phyloP scores from a whole-genome alignment of 1,139 yeast genomes.

The Yamadazyma membranifaciens region DNA sequence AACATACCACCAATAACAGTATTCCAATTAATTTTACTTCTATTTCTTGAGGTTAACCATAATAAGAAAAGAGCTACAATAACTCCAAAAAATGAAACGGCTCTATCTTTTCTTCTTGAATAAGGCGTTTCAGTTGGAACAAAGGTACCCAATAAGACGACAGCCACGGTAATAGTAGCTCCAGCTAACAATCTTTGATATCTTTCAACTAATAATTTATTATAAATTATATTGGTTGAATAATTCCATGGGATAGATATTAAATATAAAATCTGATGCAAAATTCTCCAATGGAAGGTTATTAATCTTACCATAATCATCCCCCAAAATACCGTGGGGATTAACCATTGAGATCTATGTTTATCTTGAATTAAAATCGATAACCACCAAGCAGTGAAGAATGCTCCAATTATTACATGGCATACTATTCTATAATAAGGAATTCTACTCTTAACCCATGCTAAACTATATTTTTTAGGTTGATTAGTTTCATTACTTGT shows the following conservation, averaged over 20 bases:
- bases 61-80: slow-evolving; percentile 48
- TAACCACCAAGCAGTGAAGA: slow-evolving; percentile 70
- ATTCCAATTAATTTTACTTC: slow-evolving; percentile 53
- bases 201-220: slow-evolving; percentile 31
- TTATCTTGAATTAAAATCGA: slow-evolving; percentile 54
- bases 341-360: slow-evolving; percentile 58
- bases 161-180: slow-evolving; percentile 45
- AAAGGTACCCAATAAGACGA: slow-evolving; percentile 54
- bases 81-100: slow-evolving; percentile 58
- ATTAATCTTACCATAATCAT: slow-evolving; percentile 54
- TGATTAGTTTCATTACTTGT: slow-evolving; percentile 4
- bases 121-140: slow-evolving; percentile 51
- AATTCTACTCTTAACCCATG: slow-evolving; percentile 19
- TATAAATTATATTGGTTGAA: slow-evolving; percentile 38
- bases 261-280: slow-evolving; percentile 26
- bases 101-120: slow-evolving; percentile 54
- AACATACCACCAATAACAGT: slow-evolving; percentile 63
- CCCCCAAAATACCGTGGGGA: slow-evolving; percentile 60
- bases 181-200: slow-evolving; percentile 45
- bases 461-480: slow-evolving; percentile 8
- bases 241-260: slow-evolving; percentile 42
- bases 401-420: slow-evolving; percentile 36
- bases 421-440: slow-evolving; percentile 25
- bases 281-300: slow-evolving; percentile 51
- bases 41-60: slow-evolving; percentile 47